These are phyloP conservation scores for Entrophospora sp. DNA, from an alignment of 192 early-diverging fungal genomes.

Conservation along the genomic window DNA sequence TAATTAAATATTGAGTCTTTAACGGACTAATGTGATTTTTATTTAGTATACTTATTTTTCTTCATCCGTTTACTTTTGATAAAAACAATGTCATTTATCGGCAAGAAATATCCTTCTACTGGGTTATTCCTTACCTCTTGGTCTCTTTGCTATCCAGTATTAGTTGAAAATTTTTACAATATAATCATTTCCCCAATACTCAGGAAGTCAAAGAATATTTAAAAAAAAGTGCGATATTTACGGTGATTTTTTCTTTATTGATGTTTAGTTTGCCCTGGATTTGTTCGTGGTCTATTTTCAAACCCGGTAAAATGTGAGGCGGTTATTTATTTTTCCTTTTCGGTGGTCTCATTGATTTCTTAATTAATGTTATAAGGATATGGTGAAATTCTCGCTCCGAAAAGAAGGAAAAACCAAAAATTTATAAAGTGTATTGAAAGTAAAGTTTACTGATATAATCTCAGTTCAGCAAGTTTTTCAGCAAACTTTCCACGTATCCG, in stretches of 20 bases:
- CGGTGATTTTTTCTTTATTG: neutral
- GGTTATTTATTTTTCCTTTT: neutral
- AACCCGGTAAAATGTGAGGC: neutral
- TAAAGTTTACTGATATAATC: constrained; percentile 6
- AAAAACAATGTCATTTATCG: neutral
- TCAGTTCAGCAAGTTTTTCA: neutral
- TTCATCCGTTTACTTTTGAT: neutral
- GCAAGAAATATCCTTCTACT: neutral
- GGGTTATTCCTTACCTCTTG: neutral
- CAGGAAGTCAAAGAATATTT: neutral
- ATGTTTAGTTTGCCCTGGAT: neutral
- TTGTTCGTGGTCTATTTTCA: neutral
- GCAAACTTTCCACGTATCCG: neutral
- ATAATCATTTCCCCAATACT: neutral
- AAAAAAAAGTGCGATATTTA: neutral
- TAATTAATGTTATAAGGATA: neutral
- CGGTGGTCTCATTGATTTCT: neutral
- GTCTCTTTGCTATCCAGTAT: neutral
- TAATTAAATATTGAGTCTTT: neutral
- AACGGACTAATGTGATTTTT: neutral
- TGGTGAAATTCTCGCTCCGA: neutral
- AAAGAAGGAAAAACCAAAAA: neutral
- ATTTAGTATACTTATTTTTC: neutral
- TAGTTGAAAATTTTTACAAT: neutral
- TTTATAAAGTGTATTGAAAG: neutral